phyloP scores from a whole-genome alignment of 257 asterid genomes.

The Solanum virginianum region DNA sequence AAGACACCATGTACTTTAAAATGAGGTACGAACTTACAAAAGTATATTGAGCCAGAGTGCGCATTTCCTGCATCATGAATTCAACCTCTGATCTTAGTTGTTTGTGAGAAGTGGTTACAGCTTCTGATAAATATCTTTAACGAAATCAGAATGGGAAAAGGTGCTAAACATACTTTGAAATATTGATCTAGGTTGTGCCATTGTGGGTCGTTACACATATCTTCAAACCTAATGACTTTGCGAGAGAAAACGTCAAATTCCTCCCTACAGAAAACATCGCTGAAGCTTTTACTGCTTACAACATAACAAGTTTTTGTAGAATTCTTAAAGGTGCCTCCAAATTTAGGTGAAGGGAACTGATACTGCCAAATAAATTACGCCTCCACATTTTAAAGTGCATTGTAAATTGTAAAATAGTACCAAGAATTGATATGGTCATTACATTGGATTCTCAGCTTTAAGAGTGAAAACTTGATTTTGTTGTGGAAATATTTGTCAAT shows the following conservation, averaged over 20 bases:
- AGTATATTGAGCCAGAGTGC: slow-evolving; percentile 77
- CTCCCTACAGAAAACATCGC: slow-evolving; percentile 42
- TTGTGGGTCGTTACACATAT: slow-evolving; percentile 92
- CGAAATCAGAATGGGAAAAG: neutral
- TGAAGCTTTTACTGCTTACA: neutral
- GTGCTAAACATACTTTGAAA: slow-evolving; percentile 34
- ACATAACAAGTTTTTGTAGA: neutral
- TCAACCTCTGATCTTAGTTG: slow-evolving; percentile 69
- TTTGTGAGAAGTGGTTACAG: slow-evolving; percentile 20
- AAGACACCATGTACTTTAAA: neutral
- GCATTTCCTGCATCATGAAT: slow-evolving; percentile 75
- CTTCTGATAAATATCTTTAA: neutral
- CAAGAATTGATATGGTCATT: too few species aligned
- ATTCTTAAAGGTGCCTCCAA: neutral
- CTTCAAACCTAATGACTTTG: slow-evolving; percentile 85
- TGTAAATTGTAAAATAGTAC: too few species aligned
- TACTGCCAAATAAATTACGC: too few species aligned
- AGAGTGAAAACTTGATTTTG: too few species aligned
- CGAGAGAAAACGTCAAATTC: slow-evolving; percentile 84
- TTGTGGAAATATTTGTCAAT: too few species aligned
- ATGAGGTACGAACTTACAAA: slow-evolving; percentile 46
- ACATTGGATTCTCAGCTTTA: too few species aligned
- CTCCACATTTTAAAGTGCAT: too few species aligned
- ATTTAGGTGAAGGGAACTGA: neutral
- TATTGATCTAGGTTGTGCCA: slow-evolving; percentile 90